Base-by-base conservation (phyloP, 768 basidiomycete species). In the Lactarius evosmus region DNA sequence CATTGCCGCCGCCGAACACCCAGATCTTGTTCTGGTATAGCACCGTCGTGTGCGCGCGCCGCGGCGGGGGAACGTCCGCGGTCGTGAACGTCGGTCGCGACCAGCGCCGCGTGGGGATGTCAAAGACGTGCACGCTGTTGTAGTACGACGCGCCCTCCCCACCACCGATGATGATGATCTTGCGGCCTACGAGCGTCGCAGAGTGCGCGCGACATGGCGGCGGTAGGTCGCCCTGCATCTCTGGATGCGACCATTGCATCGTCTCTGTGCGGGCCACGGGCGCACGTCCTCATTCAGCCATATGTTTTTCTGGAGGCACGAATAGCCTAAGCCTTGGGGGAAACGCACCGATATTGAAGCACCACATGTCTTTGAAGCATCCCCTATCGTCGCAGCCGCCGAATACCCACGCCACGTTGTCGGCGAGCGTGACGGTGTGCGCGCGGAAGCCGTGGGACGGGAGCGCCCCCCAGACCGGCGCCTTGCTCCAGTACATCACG, bases 1-100 rank as follows among this genome's bases (percentile, higher is more conserved):
- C 95, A 63, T 93, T 95, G 2, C 95, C 95, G n/a, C 95, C 94
- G 8, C 94, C 95, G 70, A 96, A 97, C 4, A 97, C 75, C 78
- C 90, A 92, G 0, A 98, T 81, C 71, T 83, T 87, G 62, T 81
- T 80, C 32, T 78, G 77, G 70, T 93, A 87, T 25, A 85, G 75
- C 16, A 95, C 89, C 0, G 92, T 85, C 0, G 93, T 91, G 74
- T 98, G 95, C 1, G 95, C 94, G 30, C 95, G 85, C 9, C 95
- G 85, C 2, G 88, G 85, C 9, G 75, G 73, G 5, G 75, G 75
- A 3, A 71, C 22, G 7, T 68, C 60, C 46, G 66, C 41, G 16
- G 68, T 60, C 32, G 67, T 60, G 67, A 74, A 71, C 0, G 67
- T 68, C 2, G 87, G 87, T 5, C 77, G 72, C 49, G 80, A 75